phyloP scores from a whole-genome alignment of 208 protist genomes.

The Wallacemonas sp. region DNA sequence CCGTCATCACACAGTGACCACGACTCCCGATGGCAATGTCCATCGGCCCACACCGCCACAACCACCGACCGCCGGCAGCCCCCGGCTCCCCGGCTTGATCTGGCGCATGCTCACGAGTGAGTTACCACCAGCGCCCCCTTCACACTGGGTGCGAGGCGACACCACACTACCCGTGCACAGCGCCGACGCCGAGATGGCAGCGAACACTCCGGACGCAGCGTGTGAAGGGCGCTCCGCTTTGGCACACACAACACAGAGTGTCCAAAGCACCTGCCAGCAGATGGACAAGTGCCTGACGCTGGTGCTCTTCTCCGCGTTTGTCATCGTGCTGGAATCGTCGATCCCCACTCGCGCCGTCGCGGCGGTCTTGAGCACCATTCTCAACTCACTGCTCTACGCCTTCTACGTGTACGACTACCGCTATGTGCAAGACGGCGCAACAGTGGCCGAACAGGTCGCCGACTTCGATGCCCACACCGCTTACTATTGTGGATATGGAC shows the following conservation, averaged over 20 bases:
- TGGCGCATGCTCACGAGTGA: constrained; percentile 18
- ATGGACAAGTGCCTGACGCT: not conserved
- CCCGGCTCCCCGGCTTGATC: too few species aligned
- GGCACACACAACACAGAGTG: too few species aligned
- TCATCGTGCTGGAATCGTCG: constrained; percentile 7
- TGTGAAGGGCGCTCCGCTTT: too few species aligned
- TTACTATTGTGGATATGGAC: constrained; percentile 68
- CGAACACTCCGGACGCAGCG: too few species aligned
- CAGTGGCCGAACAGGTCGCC: constrained; percentile 27
- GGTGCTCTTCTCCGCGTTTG: not conserved
- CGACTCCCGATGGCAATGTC: too few species aligned
- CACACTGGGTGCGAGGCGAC: constrained; percentile 28
- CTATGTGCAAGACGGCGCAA: constrained; percentile 25
- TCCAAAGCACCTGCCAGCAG: not conserved
- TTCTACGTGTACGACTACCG: constrained; percentile 82
- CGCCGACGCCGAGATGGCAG: too few species aligned
- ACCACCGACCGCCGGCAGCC: too few species aligned
- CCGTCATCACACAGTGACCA: too few species aligned
- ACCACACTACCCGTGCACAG: too few species aligned
- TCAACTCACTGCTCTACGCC: constrained; percentile 64
- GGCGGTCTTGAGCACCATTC: constrained; percentile 18
- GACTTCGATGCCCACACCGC: constrained; percentile 59
- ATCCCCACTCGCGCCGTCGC: constrained; percentile 16
- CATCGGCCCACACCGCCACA: too few species aligned
- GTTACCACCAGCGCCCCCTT: constrained; percentile 12